Evolutionary conservation across 345 rosid genomes (phyloP).

Genomic region (Garcia nutans): DNA sequence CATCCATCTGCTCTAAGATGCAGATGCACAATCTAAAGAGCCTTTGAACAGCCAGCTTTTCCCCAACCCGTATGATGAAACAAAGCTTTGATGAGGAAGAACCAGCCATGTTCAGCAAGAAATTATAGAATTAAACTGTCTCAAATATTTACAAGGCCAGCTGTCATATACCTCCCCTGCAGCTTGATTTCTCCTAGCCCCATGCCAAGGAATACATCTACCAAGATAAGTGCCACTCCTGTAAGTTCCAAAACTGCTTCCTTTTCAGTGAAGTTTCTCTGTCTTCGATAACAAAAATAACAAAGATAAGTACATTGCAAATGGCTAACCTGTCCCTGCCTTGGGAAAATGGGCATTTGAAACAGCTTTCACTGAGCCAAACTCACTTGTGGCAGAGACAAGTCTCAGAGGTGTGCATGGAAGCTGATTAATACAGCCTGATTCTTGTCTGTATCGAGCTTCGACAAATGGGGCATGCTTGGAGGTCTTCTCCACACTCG

Average conservation of each 20-base stretch:
- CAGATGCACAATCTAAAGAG: not conserved
- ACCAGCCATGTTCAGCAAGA: not conserved
- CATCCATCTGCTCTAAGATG: not conserved
- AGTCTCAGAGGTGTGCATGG: not conserved
- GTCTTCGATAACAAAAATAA: not conserved
- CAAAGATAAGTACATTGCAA: not conserved
- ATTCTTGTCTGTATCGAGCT: constrained; percentile 51
- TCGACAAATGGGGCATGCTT: constrained; percentile 77
- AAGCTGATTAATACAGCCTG: constrained; percentile 50
- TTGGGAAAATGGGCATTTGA: not conserved
- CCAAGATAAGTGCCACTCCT: constrained; percentile 1
- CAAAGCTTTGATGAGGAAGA: not conserved
- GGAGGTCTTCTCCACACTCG: constrained; percentile 65
- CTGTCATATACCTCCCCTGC: not conserved
- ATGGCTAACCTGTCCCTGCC: constrained; percentile 10
- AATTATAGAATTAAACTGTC: not conserved
- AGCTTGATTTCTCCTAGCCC: not conserved
- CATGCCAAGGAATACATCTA: not conserved
- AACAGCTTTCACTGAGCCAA: constrained; percentile 6
- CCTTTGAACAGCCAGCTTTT: not conserved
- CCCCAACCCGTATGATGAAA: not conserved
- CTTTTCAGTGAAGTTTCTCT: not conserved
- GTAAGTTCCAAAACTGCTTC: not conserved
- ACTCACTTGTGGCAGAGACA: not conserved
- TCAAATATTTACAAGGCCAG: not conserved